Base-by-base conservation (phyloP, 2,329 filamentous ascomycete species). In the Rutstroemia sp. region DNA sequence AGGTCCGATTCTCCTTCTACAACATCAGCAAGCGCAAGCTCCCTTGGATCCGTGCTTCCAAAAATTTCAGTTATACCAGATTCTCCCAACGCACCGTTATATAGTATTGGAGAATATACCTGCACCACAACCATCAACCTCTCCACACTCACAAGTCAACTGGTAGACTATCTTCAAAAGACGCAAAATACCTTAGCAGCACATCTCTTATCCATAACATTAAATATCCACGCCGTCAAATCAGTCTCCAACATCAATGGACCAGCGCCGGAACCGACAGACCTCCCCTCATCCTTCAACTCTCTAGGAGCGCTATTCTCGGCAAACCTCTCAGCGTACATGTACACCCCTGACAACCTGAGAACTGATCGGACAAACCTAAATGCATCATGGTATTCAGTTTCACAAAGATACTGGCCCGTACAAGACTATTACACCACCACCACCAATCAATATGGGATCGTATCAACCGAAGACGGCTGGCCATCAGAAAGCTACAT, bases 401-500 rank as follows among this genome's bases (percentile, higher is more conserved):
- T 74, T 16, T 58, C 65, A 18, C 68, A 64, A 34, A 66, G 58
- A 49, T 74, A 76, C 51, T 71, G 72, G 39, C 80, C 81, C 1
- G 71, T 77, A 19, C 61, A 69, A 3, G 74, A 76, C 23, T 87
- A 85, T 62, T 83, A 80, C 57, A 71, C 71, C 5, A 71, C 73
- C 1, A 65, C 49, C 9, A 51, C 44, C 2, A 56, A 59, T 14
- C 25, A 61, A 27, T 57, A 64, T 46, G 59, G 69, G 3, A 71
- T 73, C 18, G 62, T 69, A 7, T 74, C 73, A 19, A 85, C 82
- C 0, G 65, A 73, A 0, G 75, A 83, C 68, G 84, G 84, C 10
- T 87, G 84, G 84, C 84, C 84, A 0, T 79, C 77, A n/a, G 78
- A 81, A 61, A 74, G 76, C 19, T 83, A 77, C 61, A 69, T 85